Evolutionary conservation across 2,329 filamentous ascomycete genomes (phyloP).

Genomic region (Aspergillus candidus): DNA sequence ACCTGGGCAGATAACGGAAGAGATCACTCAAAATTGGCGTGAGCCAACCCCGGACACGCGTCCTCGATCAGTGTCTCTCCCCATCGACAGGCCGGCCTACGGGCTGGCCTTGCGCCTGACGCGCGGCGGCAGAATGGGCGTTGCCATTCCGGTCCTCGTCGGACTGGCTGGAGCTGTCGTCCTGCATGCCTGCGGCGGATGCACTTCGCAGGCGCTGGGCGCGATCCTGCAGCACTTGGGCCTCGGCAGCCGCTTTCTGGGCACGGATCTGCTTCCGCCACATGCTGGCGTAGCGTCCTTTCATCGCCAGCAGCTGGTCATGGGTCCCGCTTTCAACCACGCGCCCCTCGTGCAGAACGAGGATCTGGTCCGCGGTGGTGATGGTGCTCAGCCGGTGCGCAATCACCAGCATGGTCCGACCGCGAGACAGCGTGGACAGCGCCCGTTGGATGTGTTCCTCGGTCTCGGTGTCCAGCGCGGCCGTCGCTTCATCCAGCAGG

Average conservation of each 20-base stretch:
- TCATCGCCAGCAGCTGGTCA: conserved; percentile 62
- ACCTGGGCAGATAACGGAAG: conserved; percentile 16
- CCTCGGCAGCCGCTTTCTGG: conserved; percentile 61
- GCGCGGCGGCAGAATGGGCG: conserved; percentile 10
- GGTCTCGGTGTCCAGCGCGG: conserved; percentile 83
- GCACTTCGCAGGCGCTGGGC: conserved; percentile 40
- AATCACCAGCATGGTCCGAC: conserved; percentile 90
- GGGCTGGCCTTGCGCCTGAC: conserved; percentile 14
- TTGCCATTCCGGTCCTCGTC: conserved; percentile 39
- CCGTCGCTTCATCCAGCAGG: conserved; percentile 87
- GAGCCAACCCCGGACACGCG: too few relatives aligned
- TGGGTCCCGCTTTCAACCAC: conserved; percentile 76
- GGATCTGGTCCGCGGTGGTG: conserved; percentile 77
- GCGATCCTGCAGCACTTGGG: conserved; percentile 41
- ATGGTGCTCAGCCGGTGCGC: conserved; percentile 84
- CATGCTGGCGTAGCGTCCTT: conserved; percentile 74
- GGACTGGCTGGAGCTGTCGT: conserved; percentile 45
- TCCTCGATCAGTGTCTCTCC: conserved; percentile 5
- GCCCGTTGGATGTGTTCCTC: conserved; percentile 90
- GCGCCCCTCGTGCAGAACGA: conserved; percentile 69
- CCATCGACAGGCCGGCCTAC: conserved; percentile 50
- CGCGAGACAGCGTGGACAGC: conserved; percentile 71
- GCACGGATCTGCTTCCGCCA: conserved; percentile 85
- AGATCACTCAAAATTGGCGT: conserved; percentile 48
- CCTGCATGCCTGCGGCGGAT: conserved; percentile 31